These are phyloP conservation scores for Sphagnum fallax DNA, from an alignment of 228 moss, liverwort and hornwort species.

Conservation along the genomic window DNA sequence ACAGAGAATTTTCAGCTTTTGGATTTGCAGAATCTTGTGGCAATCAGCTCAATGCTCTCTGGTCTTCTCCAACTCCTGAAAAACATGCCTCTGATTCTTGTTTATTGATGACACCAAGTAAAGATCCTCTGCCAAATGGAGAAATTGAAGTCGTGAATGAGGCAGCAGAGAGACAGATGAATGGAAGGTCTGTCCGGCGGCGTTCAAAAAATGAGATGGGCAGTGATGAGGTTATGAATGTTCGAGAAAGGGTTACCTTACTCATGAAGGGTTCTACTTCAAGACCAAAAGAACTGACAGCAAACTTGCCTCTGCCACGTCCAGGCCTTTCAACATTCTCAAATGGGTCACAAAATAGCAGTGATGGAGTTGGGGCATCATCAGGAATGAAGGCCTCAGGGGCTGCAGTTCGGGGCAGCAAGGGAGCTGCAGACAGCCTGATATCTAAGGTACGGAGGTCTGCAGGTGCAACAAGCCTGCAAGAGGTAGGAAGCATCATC, in stretches of 20 bases:
- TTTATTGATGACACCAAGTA: constrained; percentile 34
- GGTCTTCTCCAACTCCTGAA: constrained; percentile 33
- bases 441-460: constrained; percentile 78
- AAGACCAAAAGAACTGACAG: constrained; percentile 47
- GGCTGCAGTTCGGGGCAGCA: constrained; percentile 60
- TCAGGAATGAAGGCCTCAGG: constrained; percentile 61
- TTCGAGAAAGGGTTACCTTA: constrained; percentile 38
- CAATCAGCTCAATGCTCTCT: constrained; percentile 35
- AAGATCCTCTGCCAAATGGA: constrained; percentile 29
- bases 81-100: constrained; percentile 11
- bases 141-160: constrained; percentile 28
- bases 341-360: constrained; percentile 46
- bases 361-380: constrained; percentile 29
- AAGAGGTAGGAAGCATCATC: constrained; percentile 38
- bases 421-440: constrained; percentile 65
- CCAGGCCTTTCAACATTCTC: constrained; percentile 22
- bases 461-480: constrained; percentile 39
- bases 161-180: constrained; percentile 32
- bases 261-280: constrained; percentile 48
- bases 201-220: constrained; percentile 61
- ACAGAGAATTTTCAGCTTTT: constrained; percentile 13
- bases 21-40: constrained; percentile 48
- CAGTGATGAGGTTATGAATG: constrained; percentile 25
- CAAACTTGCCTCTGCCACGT: constrained; percentile 20
- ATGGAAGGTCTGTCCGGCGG: constrained; percentile 71